Evolutionary conservation across 75 land plant species (phyloP), one percentile per base, ranked within the genome.

Genomic region (Chamaecyparis obtusa): DNA sequence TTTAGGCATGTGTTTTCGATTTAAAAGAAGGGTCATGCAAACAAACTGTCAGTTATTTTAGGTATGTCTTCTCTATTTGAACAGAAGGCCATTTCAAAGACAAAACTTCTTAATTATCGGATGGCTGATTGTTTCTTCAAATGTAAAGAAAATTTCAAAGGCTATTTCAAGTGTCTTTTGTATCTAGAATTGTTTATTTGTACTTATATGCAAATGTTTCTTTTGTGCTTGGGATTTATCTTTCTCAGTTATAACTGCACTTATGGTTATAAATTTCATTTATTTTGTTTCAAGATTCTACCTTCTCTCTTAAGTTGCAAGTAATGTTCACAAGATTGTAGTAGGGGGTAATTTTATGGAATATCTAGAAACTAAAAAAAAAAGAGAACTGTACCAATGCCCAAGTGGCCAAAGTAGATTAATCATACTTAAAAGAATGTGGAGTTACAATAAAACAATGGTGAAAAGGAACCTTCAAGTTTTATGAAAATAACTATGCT

Each of bases 21-120:
- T 86, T 32, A 19, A 27, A 81, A n/a, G 49, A 81, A 5, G 8
- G 48, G 54, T 4, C 30, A 81, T 13, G 14, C 94, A 86, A 39
- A 78, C 46, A 5, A 44, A 44, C 6, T 95, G 84, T 85, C 95
- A 39, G 87, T 97, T 24, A 95, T 96, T 67, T 94, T 72, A 93
- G 97, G 97, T 90, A 33, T 60, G 88, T 67, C 13, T 14, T 57
- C 71, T 77, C 56, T 44, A 32, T 86, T 86, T 24, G 3, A 17
- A 78, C 1, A 1, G 37, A 11, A 3, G 21, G 46, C 19, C 27
- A 79, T 13, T 78, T 78, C 0, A 78, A 78, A 78, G n/a, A 41
- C 21, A 78, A 39, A 78, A 19, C 30, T 24, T 44, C 30, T 81
- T 81, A 46, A 3, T 81, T 46, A 44, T 46, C 32, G 11, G 43